phyloP scores from a whole-genome alignment of 2,329 filamentous ascomycete species.

The Clarireedia monteithiana region DNA sequence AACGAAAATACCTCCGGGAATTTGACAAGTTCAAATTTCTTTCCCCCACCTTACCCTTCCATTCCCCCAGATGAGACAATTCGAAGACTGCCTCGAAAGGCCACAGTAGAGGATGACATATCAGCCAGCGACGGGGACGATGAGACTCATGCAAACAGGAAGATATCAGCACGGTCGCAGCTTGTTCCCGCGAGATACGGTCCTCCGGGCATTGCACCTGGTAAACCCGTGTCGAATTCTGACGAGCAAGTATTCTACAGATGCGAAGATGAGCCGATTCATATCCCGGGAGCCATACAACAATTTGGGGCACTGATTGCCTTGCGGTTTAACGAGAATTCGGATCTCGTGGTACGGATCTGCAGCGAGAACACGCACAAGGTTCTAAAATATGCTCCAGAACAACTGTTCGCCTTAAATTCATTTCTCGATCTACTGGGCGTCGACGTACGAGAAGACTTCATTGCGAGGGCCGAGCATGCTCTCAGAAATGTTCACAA shows the following conservation, averaged over 20 bases:
- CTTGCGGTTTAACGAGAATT: slow-evolving; percentile 61
- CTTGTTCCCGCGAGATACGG: slow-evolving; percentile 14
- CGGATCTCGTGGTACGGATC: slow-evolving; percentile 60
- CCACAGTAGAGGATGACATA: not conserved
- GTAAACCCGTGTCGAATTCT: slow-evolving; percentile 6
- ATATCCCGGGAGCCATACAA: slow-evolving; percentile 48
- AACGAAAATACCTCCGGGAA: not conserved
- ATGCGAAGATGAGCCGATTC: slow-evolving; percentile 88
- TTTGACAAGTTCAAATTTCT: slow-evolving; percentile 2
- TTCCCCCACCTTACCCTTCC: slow-evolving; percentile 15
- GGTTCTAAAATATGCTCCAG: slow-evolving; percentile 70
- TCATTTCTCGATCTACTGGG: slow-evolving; percentile 83
- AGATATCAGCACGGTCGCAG: slow-evolving; percentile 12
- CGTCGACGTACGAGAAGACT: slow-evolving; percentile 52
- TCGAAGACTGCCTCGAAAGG: slow-evolving; percentile 9
- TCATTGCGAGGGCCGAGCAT: not conserved
- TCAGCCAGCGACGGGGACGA: not conserved
- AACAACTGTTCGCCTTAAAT: slow-evolving; percentile 62
- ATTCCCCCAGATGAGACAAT: slow-evolving; percentile 13
- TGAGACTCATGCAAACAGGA: not conserved
- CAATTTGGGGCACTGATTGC: slow-evolving; percentile 76
- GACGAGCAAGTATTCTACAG: slow-evolving; percentile 29
- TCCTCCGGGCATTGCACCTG: slow-evolving; percentile 14
- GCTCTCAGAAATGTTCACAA: not conserved
- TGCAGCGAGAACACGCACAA: slow-evolving; percentile 73